Evolutionary conservation across 768 basidiomycete genomes (phyloP).

Genomic region (Pholiota microspora): DNA sequence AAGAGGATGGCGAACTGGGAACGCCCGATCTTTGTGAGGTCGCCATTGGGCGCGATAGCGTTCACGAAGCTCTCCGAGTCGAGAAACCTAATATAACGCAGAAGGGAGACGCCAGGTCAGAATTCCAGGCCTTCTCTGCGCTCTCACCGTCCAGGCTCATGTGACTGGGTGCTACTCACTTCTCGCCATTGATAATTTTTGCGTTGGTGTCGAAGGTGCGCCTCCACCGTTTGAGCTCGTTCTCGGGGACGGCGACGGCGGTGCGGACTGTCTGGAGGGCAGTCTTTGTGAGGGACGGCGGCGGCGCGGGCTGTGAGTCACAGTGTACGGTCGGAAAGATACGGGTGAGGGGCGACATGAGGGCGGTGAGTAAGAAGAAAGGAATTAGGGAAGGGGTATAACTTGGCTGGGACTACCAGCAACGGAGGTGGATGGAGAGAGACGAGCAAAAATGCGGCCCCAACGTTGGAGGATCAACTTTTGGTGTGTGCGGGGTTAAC

Average conservation of each 20-base stretch:
- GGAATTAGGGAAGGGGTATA: slow-evolving; percentile 15
- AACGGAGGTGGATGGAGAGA: slow-evolving; percentile 11
- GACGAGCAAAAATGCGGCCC: slow-evolving; percentile 11
- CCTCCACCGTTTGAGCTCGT: slow-evolving; percentile 85
- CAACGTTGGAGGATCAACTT: slow-evolving; percentile 24
- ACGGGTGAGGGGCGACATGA: slow-evolving; percentile 14
- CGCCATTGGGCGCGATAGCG: slow-evolving; percentile 87
- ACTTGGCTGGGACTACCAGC: slow-evolving; percentile 8
- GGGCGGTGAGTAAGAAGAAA: slow-evolving; percentile 8
- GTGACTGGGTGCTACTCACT: slow-evolving; percentile 51
- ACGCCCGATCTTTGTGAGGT: slow-evolving; percentile 82
- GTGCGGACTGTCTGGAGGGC: slow-evolving; percentile 66
- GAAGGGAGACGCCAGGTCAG: slow-evolving; percentile 11
- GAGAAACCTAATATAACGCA: slow-evolving; percentile 61
- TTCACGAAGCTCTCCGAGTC: slow-evolving; percentile 89
- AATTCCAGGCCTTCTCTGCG: slow-evolving; percentile 11
- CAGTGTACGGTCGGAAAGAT: slow-evolving; percentile 52
- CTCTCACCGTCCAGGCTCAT: slow-evolving; percentile 19
- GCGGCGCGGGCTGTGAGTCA: slow-evolving; percentile 46
- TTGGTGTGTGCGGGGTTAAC: slow-evolving; percentile 36
- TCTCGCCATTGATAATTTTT: slow-evolving; percentile 73
- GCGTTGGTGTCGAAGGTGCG: slow-evolving; percentile 85
- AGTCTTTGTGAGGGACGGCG: slow-evolving; percentile 44
- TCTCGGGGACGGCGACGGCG: slow-evolving; percentile 72
- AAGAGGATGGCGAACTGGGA: slow-evolving; percentile 90